A percentile compares a stretch with the other conserved stretches of the same genome.
Evolutionary conservation across 1,284 basidiomycete genomes (phyloP).

Genomic region (Microbotryum scabiosae): DNA sequence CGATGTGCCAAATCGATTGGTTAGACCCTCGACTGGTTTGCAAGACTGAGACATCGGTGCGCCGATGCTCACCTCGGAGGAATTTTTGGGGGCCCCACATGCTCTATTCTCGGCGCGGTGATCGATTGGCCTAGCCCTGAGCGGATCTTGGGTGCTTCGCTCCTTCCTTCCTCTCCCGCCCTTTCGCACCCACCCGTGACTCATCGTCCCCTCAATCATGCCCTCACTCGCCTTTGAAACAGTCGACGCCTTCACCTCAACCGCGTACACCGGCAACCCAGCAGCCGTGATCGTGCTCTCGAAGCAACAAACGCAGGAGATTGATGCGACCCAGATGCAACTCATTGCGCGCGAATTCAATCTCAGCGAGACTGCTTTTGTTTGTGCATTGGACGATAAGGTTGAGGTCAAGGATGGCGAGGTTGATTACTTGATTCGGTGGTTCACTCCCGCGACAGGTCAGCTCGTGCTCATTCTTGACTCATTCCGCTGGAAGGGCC

Average conservation of each 20-base stretch:
- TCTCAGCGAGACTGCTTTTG: conserved; percentile 47
- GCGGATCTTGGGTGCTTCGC: too few relatives aligned
- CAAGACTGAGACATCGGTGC: too few relatives aligned
- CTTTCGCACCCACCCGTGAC: neutral
- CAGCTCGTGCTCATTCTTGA: neutral
- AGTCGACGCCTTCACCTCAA: conserved; percentile 48
- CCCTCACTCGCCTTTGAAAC: conserved; percentile 37
- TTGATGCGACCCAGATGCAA: conserved; percentile 31
- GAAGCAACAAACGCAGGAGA: conserved; percentile 1
- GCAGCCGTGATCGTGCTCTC: conserved; percentile 47
- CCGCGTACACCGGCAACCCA: conserved; percentile 48
- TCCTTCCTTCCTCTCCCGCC: neutral
- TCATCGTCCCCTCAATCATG: neutral
- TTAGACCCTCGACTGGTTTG: too few relatives aligned
- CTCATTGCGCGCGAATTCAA: conserved; percentile 46
- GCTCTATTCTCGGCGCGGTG: too few relatives aligned
- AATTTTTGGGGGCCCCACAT: too few relatives aligned
- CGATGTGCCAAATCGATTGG: too few relatives aligned
- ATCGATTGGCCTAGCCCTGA: too few relatives aligned
- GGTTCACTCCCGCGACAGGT: conserved; percentile 18
- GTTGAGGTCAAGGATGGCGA: neutral
- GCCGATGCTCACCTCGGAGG: too few relatives aligned
- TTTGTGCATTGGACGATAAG: conserved; percentile 22
- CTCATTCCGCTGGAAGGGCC: neutral
- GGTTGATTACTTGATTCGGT: conserved; percentile 15